Evolutionary conservation across 2,329 filamentous ascomycete genomes (phyloP).

Genomic region (Diaporthe eres): DNA sequence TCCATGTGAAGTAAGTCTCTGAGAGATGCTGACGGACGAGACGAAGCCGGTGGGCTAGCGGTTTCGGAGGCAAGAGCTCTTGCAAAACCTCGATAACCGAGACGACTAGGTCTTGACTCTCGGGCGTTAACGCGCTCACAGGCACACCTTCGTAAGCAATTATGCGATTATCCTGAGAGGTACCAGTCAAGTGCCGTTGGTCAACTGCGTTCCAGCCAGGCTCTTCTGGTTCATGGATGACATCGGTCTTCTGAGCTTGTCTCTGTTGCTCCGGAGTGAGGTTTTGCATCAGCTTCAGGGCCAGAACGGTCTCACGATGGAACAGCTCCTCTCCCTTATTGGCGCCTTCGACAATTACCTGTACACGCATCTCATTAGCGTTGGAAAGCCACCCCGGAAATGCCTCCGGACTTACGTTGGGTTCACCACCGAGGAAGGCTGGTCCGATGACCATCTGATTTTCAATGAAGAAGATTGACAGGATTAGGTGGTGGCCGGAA

Average conservation of each 20-base stretch:
- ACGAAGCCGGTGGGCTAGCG: neutral
- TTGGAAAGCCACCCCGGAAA: no score
- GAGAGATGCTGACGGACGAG: conserved; percentile 1
- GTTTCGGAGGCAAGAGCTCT: neutral
- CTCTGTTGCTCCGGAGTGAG: neutral
- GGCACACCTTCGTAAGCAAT: neutral
- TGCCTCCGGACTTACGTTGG: neutral
- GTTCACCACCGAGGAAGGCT: neutral
- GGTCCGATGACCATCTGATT: neutral
- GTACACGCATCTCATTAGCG: no score
- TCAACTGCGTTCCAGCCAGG: conserved; percentile 9
- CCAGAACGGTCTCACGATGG: neutral
- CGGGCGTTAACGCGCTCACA: neutral
- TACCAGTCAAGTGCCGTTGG: neutral
- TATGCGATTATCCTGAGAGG: neutral
- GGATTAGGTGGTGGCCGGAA: neutral
- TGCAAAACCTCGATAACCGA: conserved; percentile 9
- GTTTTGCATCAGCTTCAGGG: neutral
- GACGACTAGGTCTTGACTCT: neutral
- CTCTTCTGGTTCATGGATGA: neutral
- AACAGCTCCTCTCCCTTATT: neutral
- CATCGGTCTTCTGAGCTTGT: neutral
- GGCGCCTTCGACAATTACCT: neutral
- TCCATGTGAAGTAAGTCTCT: neutral
- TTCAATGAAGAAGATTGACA: neutral